A percentile compares a stretch with the other conserved stretches of the same genome.
phyloP scores from a whole-genome alignment of 768 basidiomycete genomes.

The Hebeloma cylindrosporum region DNA sequence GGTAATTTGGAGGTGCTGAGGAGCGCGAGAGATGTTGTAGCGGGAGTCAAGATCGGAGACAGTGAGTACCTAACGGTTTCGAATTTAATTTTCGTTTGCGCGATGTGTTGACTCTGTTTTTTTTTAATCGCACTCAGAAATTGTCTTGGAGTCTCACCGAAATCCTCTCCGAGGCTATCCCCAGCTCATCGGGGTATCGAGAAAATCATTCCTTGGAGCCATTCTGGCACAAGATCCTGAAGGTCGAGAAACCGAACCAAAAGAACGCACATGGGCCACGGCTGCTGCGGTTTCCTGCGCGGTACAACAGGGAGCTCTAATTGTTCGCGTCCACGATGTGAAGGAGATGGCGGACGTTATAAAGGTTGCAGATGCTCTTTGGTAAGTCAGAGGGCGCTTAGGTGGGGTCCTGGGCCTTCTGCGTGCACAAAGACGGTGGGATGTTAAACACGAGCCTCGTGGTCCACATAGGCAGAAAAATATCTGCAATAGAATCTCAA shows the following conservation, averaged over 20 bases:
- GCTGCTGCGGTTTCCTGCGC: conserved; percentile 73
- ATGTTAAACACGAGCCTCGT: too few species aligned
- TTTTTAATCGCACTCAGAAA: background rate
- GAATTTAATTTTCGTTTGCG: background rate
- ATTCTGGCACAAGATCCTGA: conserved; percentile 52
- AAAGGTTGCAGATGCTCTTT: conserved; percentile 61
- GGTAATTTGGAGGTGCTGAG: conserved; percentile 74
- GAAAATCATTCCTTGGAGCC: conserved; percentile 81
- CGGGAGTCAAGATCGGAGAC: conserved; percentile 36
- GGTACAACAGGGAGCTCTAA: conserved; percentile 66
- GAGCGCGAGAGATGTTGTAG: conserved; percentile 45
- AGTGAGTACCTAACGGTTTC: conserved; percentile 20
- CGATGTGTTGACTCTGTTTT: background rate
- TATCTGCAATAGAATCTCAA: too few species aligned
- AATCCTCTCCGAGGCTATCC: conserved; percentile 63
- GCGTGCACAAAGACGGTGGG: too few species aligned
- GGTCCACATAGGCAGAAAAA: too few species aligned
- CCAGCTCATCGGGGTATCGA: conserved; percentile 72
- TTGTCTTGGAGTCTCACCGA: conserved; percentile 12
- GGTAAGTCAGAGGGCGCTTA: too few species aligned
- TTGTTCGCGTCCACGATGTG: conserved; percentile 85
- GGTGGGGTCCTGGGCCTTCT: too few species aligned
- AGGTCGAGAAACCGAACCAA: conserved; percentile 57
- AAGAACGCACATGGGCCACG: conserved; percentile 77
- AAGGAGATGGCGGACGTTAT: conserved; percentile 74